Base-by-base conservation (phyloP, 2,329 filamentous ascomycete species). In the Metarhizium anisopliae region DNA sequence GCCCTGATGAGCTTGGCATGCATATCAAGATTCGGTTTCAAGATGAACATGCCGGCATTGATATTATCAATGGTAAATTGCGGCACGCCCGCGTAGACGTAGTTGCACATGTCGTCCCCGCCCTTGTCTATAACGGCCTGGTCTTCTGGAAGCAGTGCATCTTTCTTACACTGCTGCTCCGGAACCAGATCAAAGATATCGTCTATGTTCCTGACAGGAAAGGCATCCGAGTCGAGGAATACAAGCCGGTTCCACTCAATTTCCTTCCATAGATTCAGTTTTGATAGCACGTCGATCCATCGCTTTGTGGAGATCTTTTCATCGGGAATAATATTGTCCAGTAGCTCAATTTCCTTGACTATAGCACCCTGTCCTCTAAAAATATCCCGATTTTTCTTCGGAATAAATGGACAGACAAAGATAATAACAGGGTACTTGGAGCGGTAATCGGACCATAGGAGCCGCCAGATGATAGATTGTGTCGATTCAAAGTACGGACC, bases 351-450 rank as follows among this genome's bases (percentile, higher is more conserved):
- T 36, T 54, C 52, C 35, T 50, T 50, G 11, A 54, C 52, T 7
- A 54, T 36, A 10, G 52, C 52, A 4, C 52, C 52, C 20, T 54
- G 52, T n/a, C 52, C 52, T 47, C 25, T 50, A 18, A 54, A 50
- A 7, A 54, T 36, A 14, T 47, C 43, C n/a, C 52, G 52, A 30
- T 50, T 40, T 16, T 4, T 16, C 13, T 50, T 13, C 10, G 52
- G 52, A 18, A 54, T 54, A 14, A 54, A 54, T 7, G 52, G 52
- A 11, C 52, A 54, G 18, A 54, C 52, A 42, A 54, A 54, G 52
- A 54, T 47, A n/a, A 54, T 18, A 30, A 54, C 45, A n/a, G 52
- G 52, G 25, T 54, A 54, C 16, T 32, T 54, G 11, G 52, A 54
- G 7, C 52, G 43, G 13, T 54, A 54, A 6, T 54, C 52, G 10